A percentile compares a stretch with the other conserved stretches of the same genome.
These are phyloP conservation scores for Zopfochytrium polystomum DNA, from an alignment of 371 early-diverging fungal genomes.

Conservation along the genomic window DNA sequence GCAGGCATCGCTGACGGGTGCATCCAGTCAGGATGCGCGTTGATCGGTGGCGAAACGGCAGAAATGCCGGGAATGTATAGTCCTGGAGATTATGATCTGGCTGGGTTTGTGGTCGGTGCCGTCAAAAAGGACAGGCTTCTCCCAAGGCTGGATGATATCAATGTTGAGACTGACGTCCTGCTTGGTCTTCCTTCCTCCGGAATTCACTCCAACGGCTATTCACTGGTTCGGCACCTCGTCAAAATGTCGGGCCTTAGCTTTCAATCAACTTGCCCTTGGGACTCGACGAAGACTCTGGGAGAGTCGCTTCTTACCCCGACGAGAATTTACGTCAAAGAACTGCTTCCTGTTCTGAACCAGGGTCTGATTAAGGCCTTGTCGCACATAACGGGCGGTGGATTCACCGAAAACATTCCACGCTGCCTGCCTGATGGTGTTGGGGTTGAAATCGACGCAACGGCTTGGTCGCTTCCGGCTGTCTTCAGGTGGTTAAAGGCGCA, in stretches of 20 bases:
- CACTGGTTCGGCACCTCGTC: constrained; percentile 90
- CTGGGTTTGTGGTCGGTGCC: constrained; percentile 97
- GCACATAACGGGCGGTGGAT: constrained; percentile 97
- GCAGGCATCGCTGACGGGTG: constrained; percentile 94
- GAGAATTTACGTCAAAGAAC: constrained; percentile 87
- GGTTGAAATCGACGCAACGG: constrained; percentile 73
- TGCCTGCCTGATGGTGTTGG: constrained; percentile 75
- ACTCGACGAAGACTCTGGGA: constrained; percentile 59
- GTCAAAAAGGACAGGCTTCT: constrained; percentile 84
- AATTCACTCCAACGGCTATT: constrained; percentile 96
- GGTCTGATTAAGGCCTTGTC: constrained; percentile 88
- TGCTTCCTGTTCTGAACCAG: constrained; percentile 76
- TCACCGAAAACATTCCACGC: constrained; percentile 95
- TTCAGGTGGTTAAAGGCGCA: constrained; percentile 90
- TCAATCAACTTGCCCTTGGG: constrained; percentile 81
- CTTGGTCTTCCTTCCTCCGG: constrained; percentile 92
- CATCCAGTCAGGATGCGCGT: constrained; percentile 84
- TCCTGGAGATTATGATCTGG: constrained; percentile 67
- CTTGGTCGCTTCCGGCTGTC: constrained; percentile 83
- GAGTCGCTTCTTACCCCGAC: constrained; percentile 88
- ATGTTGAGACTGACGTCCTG: constrained; percentile 72
- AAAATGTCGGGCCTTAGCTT: constrained; percentile 67
- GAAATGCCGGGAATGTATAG: constrained; percentile 96
- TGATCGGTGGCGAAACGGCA: constrained; percentile 95
- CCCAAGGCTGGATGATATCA: constrained; percentile 75